These are phyloP conservation scores for Vigna hirtella DNA, from an alignment of 306 rosid genomes.

Conservation along the genomic window DNA sequence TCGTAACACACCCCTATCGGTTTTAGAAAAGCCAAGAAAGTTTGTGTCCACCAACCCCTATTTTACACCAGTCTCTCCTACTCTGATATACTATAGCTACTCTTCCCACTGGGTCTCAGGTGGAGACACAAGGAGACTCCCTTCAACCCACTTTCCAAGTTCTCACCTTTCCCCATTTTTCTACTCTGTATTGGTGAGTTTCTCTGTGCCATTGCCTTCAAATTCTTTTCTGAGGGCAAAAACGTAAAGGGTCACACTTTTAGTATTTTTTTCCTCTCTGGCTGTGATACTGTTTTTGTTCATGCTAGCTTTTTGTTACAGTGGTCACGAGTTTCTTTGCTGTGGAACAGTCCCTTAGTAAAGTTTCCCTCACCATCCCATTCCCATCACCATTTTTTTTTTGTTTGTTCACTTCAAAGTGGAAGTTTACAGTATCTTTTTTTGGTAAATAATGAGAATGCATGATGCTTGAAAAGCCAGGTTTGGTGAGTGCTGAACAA, in stretches of 20 bases:
- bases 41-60: conserved; percentile 50
- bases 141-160: conserved; percentile 42
- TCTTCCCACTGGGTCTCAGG: conserved; percentile 31
- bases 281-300: conserved; percentile 16
- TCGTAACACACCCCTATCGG: conserved; percentile 79
- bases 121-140: conserved; percentile 35
- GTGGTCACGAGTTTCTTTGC: not conserved
- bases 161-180: conserved; percentile 45
- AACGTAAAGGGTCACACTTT: not conserved
- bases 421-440: not conserved
- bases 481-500: conserved; percentile 4
- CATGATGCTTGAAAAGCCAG: conserved; percentile 1
- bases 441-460: conserved; percentile 25
- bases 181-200: conserved; percentile 57
- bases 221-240: conserved; percentile 1
- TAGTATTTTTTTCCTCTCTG: not conserved
- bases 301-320: not conserved
- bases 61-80: conserved; percentile 40
- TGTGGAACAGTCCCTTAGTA: not conserved
- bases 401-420: not conserved
- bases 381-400: not conserved
- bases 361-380: not conserved
- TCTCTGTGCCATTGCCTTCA: not conserved
- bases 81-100: conserved; percentile 11
- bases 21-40: conserved; percentile 67